Evolutionary conservation across 257 asterid species (phyloP).

Genomic region (Solanum rostratum): DNA sequence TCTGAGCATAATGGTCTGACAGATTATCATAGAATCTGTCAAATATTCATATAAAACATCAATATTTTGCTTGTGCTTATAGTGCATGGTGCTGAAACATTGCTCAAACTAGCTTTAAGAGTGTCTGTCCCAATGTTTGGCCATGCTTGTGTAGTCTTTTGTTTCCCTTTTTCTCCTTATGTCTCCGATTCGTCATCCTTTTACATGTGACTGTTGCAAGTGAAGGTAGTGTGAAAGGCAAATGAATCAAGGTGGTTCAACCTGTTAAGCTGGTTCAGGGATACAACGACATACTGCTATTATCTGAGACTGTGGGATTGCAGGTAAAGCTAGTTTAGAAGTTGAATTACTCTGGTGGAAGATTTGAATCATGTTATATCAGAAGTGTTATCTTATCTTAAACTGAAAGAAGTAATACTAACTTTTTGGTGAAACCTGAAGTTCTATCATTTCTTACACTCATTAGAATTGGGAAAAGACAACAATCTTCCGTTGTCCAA

Average conservation of each 20-base stretch:
- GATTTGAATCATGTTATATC: not conserved
- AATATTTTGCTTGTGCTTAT: not conserved
- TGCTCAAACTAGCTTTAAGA: not conserved
- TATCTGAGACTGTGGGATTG: conserved; percentile 84
- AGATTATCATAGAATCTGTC: not conserved
- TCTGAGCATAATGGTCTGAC: not conserved
- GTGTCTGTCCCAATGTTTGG: not conserved
- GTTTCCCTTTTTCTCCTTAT: not conserved
- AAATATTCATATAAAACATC: not conserved
- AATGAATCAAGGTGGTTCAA: conserved; percentile 72
- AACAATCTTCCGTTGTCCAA: not conserved
- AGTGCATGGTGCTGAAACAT: not conserved
- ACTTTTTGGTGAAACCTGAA: not conserved
- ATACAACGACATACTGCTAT: conserved; percentile 53
- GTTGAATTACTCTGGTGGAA: not conserved
- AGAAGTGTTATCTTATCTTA: not conserved
- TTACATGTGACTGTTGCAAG: not conserved
- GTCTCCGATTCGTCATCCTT: not conserved
- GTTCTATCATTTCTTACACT: not conserved
- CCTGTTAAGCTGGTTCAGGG: conserved; percentile 59
- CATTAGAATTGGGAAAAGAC: not conserved
- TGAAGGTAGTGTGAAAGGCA: conserved; percentile 70
- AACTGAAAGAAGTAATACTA: not conserved
- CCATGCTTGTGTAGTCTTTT: not conserved
- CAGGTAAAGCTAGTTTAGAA: conserved; percentile 44